phyloP scores from a whole-genome alignment of 2,329 filamentous ascomycete species.

The Aspergillus proliferans region DNA sequence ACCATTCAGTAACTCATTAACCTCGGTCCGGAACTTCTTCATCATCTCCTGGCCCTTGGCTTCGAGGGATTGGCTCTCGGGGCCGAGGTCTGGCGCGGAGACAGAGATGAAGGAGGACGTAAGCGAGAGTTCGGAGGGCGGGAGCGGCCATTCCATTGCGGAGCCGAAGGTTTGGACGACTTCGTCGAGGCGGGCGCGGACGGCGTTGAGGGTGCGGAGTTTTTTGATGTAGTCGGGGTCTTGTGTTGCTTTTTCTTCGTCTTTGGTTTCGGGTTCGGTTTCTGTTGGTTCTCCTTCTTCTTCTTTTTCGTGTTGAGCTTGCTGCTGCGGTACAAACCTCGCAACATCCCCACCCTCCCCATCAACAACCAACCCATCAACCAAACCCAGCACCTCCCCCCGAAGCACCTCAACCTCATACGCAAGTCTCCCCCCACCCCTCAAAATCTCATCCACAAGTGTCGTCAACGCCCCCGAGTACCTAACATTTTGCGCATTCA shows the following conservation, averaged over 20 bases:
- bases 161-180: conserved; percentile 90
- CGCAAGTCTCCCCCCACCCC: conserved; percentile 77
- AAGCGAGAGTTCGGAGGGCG: conserved; percentile 78
- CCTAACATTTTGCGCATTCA: conserved; percentile 81
- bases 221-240: conserved; percentile 68
- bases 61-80: conserved; percentile 63
- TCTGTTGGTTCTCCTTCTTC: conserved; percentile 9
- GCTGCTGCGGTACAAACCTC: conserved; percentile 56
- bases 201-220: conserved; percentile 73
- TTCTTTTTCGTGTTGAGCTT: conserved; percentile 17
- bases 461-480: conserved; percentile 76
- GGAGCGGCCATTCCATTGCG: conserved; percentile 91
- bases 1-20: conserved; percentile 59
- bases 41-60: conserved; percentile 82
- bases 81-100: conserved; percentile 71
- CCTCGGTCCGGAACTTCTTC: conserved; percentile 58
- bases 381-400: conserved; percentile 77
- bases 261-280: conserved; percentile 1
- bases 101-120: conserved; percentile 84
- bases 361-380: conserved; percentile 71
- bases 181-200: conserved; percentile 75
- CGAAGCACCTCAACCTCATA: conserved; percentile 92
- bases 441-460: conserved; percentile 88
- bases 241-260: conserved; percentile 1
- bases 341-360: conserved; percentile 58